Evolutionary conservation across 1,139 yeast genomes (phyloP), one percentile per base, ranked within the genome.

Genomic region (Candida neerlandica): DNA sequence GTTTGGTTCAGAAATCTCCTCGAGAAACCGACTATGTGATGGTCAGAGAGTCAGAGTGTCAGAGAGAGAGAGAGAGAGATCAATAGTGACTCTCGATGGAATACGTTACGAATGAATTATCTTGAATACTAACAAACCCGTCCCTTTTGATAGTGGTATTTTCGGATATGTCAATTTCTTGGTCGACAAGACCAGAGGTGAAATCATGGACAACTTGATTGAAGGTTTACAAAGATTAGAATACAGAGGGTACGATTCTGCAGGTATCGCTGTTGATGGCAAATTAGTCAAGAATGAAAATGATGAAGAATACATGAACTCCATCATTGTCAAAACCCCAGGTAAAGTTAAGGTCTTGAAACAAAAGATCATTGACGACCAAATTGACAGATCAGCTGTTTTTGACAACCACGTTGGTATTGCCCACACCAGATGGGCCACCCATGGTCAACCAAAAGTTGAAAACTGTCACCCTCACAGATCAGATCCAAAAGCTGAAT

Each of bases 391-490:
- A 59, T 69, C 77, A 19, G 82, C 81, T 49, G 78, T 82, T 23
- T 90, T 90, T 64, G 86, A 84, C 60, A 84, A 87, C 69, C 99
- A 94, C 66, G 94, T 86, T 52, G 99, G 96, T 66, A 94, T 95
- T 68, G 98, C 99, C 38, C 99, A 95, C 72, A 95, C 99, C 15
- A 87, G 99, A 78, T 95, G 99, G 99, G 99, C 99, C 44, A 95
- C 99, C 42, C 99, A 95, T 71, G 99, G 99, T 70, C 89, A 86
- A 62, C 98, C 98, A 50, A 83, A 82, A 61, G 83, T 80, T 53
- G 65, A 73, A 57, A 95, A 95, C 77, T 94, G 98, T 69, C 99
- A 95, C 67, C 99, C 99, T 47, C 99, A 94, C 67, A 78, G 95
- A 60, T 89, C 97, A 0, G 99, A 90, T 67, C 79, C 80, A 10